Conservation (phyloP, 352 stramenopile genomes). For the Globisporangium splendens region DNA sequence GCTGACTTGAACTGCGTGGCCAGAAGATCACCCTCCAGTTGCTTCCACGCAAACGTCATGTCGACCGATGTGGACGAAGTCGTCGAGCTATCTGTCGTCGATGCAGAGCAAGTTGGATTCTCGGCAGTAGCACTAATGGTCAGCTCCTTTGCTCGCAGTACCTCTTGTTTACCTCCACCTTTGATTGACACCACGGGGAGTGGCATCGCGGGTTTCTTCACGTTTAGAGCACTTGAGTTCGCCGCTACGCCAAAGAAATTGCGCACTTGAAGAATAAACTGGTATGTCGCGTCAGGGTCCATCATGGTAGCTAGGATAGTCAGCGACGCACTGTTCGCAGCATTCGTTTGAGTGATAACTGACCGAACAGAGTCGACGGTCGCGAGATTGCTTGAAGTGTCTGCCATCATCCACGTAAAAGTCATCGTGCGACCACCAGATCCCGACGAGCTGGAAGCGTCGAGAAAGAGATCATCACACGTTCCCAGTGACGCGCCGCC, state of each 20-base stretch:
- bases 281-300: conserved; percentile 38
- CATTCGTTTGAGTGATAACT: conserved; percentile 22
- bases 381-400: conserved; percentile 15
- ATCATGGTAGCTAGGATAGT: conserved; percentile 27
- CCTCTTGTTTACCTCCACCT: conserved; percentile 34
- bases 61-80: conserved; percentile 21
- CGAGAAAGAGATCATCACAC: conserved; percentile 58
- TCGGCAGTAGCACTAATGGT: conserved; percentile 40
- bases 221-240: conserved; percentile 36
- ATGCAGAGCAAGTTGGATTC: conserved; percentile 35
- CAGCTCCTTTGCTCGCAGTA: conserved; percentile 36
- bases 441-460: conserved; percentile 47
- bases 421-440: conserved; percentile 52
- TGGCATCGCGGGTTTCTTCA: conserved; percentile 45
- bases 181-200: conserved; percentile 55
- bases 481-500: conserved; percentile 45
- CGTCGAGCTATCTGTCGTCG: conserved; percentile 8
- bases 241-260: conserved; percentile 51
- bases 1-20: conserved; percentile 40
- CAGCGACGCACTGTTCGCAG: conserved; percentile 35
- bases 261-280: conserved; percentile 35
- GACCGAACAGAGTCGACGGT: conserved; percentile 18
- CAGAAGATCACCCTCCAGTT: conserved; percentile 42
- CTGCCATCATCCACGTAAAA: conserved; percentile 45
- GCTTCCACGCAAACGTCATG: conserved; percentile 54